Base-by-base conservation (phyloP, 192 early-diverging fungal species). In the Backusella tarrabulga region DNA sequence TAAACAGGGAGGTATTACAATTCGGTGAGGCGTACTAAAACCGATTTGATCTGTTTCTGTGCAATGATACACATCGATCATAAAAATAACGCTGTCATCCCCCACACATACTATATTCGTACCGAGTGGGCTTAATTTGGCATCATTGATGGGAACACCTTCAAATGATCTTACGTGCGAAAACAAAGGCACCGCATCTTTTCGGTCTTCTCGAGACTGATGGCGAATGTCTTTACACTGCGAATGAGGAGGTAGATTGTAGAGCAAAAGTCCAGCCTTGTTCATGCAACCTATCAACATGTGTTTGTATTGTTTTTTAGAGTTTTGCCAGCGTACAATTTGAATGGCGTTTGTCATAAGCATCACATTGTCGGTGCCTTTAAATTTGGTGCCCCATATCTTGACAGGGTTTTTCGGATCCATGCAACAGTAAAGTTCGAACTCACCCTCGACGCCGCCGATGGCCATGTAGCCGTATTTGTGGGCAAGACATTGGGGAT, bases 21-120 rank as follows among this genome's bases (percentile, higher is more conserved):
- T 75, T 74, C 67, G 34, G 19, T 29, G 42, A 60, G 69, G 72
- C 19, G 54, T 41, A 50, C 44, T 46, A 71, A 50, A 79, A 44
- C 9, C 21, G 69, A 77, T 17, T 19, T 66, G 67, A 70, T 76
- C 66, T 70, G 78, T n/a, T 11, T 44, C n/a, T 63, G 70, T 4
- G 44, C 69, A 44, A 72, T 76, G 60, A 34, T 21, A 38, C 34
- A 87, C 73, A 42, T 83, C 71, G 17, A 83, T 72, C 15, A 77
- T 68, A 71, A 79, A 85, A 3, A 87, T 67, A 42, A 72, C 68
- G 5, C 74, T 29, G 29, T 76, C 71, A 26, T 87, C 86, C 26
- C 84, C 84, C 3, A 87, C 86, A 35, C 80, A 82, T 8, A 80
- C 84, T n/a, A 87, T 81, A 70, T 78, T 79, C 14, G 73, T 72